These are phyloP conservation scores for Picea glauca DNA, from an alignment of 75 land plant species.

Conservation along the genomic window DNA sequence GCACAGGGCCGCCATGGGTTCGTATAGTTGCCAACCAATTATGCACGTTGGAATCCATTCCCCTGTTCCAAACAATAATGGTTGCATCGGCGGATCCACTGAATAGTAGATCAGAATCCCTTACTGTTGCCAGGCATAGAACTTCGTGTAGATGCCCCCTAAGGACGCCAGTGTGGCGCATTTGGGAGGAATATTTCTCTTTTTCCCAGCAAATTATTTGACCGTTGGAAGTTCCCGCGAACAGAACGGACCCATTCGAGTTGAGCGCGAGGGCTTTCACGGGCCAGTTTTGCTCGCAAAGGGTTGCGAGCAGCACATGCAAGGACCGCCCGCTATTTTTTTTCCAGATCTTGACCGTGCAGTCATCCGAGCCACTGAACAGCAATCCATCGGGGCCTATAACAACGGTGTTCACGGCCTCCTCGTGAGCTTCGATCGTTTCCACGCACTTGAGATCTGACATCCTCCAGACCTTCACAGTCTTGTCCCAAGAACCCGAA, in stretches of 20 bases:
- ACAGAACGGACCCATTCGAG: constrained; percentile 24
- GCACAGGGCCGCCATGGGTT: constrained; percentile 73
- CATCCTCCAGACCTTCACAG: constrained; percentile 53
- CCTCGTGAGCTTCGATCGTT: constrained; percentile 43
- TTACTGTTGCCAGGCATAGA: constrained; percentile 49
- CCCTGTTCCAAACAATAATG: constrained; percentile 62
- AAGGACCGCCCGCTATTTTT: not conserved
- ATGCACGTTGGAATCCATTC: not conserved
- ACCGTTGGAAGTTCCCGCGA: constrained; percentile 73
- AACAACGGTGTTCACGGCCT: constrained; percentile 44
- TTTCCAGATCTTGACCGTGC: constrained; percentile 49
- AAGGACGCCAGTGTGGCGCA: constrained; percentile 38
- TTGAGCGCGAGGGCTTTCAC: constrained; percentile 62
- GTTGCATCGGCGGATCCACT: constrained; percentile 81
- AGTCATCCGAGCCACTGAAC: constrained; percentile 57
- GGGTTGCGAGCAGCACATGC: not conserved
- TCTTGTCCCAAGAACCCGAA: constrained; percentile 62
- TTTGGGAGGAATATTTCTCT: constrained; percentile 4
- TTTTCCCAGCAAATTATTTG: constrained; percentile 49
- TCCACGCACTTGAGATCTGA: constrained; percentile 41
- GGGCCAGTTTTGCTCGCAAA: constrained; percentile 12
- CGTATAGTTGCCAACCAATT: constrained; percentile 40
- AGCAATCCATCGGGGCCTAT: constrained; percentile 21
- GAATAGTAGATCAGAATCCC: constrained; percentile 31
- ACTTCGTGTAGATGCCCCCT: constrained; percentile 66